These are phyloP conservation scores for Citrus reticulata DNA, from an alignment of 345 rosid species.

Conservation along the genomic window DNA sequence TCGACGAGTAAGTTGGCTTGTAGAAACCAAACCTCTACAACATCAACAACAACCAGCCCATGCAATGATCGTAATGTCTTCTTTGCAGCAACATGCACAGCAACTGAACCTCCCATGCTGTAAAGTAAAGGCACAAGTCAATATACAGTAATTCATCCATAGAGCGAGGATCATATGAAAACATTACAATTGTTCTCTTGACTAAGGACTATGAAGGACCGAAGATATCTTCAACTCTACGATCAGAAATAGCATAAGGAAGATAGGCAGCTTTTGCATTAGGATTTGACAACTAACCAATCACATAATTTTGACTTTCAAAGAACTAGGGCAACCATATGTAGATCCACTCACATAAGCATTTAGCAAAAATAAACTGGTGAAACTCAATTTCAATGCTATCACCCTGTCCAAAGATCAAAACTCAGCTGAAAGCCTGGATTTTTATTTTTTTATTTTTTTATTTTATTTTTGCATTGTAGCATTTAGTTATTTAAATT, in stretches of 20 bases:
- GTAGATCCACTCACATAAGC: not conserved
- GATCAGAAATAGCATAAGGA: not conserved
- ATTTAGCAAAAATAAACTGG: not conserved
- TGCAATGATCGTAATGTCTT: slow-evolving; percentile 64
- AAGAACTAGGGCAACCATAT: not conserved
- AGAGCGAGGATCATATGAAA: not conserved
- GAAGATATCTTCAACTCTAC: not conserved
- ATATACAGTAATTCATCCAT: not conserved
- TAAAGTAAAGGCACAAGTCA: slow-evolving; percentile 8
- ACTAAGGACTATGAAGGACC: not conserved
- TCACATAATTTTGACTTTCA: not conserved
- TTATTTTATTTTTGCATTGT: not conserved
- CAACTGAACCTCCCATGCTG: slow-evolving; percentile 99
- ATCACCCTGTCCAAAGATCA: not conserved
- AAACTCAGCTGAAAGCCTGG: not conserved
- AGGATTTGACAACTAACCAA: not conserved
- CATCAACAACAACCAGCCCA: slow-evolving; percentile 91
- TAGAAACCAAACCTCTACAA: slow-evolving; percentile 75
- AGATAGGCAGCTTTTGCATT: not conserved
- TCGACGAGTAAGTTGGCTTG: not conserved
- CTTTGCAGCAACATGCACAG: slow-evolving; percentile 91
- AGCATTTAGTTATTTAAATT: not conserved
- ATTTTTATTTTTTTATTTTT: too few relatives aligned
- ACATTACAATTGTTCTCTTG: not conserved
- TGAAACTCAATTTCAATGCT: not conserved